Evolutionary conservation across 306 rosid genomes (phyloP), one percentile per base, ranked within the genome.

Genomic region (Prunus dulcis): DNA sequence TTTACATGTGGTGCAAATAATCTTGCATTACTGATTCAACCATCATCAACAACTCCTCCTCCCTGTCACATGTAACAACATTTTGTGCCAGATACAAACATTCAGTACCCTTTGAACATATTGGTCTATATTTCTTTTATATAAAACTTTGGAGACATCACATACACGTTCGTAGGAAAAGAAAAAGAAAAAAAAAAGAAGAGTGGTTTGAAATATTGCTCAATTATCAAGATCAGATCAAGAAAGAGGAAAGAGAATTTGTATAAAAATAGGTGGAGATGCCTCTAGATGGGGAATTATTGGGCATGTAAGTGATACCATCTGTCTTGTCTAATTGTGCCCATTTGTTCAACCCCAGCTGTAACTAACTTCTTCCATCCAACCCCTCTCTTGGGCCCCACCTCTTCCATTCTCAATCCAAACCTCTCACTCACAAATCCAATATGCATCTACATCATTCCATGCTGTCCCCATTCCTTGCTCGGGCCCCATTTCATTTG

Each of bases 271-370:
- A 68, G 75, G 71, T 25, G 12, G 73, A 67, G 93, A 80, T 76
- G 80, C 81, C 87, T 82, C 79, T 82, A 30, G 86, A 80, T 76
- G 73, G 78, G 64, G 57, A 80, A 85, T 88, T 87, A 91, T 90
- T 82, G 86, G 46, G 68, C 87, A 82, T 81, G 84, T 83, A 74
- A 60, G 67, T 77, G 84, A 72, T 75, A 78, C 85, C 58, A 80
- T 83, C 84, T 82, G 90, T 87, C 85, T 78, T 79, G 85, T 86
- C 91, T 89, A 91, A 72, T 81, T 87, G 64, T 86, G 88, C 83
- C 69, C 83, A 81, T 57, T 88, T 83, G 84, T 63, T 85, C 88
- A 84, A 71, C 72, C 86, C 86, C 89, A 90, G 89, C 93, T 89
- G 90, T 82, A 81, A 76, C 82, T 77, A 74, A 77, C 87, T 78